phyloP scores from a whole-genome alignment of 345 rosid species.

The Corymbia maculata region DNA sequence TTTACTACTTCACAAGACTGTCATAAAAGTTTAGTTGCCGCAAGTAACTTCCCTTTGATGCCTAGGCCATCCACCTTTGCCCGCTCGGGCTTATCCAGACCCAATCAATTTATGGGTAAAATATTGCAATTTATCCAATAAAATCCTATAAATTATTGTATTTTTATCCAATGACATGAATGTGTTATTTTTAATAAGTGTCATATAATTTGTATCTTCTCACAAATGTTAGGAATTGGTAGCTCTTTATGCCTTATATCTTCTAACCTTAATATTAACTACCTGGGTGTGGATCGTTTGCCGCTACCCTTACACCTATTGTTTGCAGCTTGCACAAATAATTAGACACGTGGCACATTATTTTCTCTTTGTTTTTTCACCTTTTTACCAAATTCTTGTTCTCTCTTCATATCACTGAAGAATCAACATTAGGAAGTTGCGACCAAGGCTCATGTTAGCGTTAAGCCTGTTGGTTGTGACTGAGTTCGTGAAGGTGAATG shows the following conservation, averaged over 20 bases:
- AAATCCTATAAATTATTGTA: rapidly evolving
- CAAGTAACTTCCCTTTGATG: neutral
- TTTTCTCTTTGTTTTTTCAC: no score
- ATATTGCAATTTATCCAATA: no score
- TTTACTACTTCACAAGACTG: neutral
- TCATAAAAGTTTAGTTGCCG: neutral
- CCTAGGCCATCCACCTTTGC: rapidly evolving
- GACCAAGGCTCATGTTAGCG: neutral
- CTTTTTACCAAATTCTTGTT: no score
- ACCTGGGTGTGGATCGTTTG: rapidly evolving
- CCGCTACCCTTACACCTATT: rapidly evolving
- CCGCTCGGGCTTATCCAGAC: neutral
- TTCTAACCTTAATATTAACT: neutral
- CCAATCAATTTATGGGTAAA: no score
- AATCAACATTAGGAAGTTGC: neutral
- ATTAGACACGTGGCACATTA: no score
- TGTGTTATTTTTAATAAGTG: rapidly evolving
- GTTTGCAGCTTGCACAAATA: no score
- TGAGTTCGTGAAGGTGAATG: neutral
- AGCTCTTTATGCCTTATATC: no score
- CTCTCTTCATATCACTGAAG: neutral
- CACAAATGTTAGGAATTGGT: no score
- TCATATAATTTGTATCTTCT: no score
- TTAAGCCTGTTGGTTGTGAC: rapidly evolving
- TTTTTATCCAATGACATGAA: neutral